phyloP scores from a whole-genome alignment of 1,139 yeast species.

The Lodderomyces oxycetoniae region DNA sequence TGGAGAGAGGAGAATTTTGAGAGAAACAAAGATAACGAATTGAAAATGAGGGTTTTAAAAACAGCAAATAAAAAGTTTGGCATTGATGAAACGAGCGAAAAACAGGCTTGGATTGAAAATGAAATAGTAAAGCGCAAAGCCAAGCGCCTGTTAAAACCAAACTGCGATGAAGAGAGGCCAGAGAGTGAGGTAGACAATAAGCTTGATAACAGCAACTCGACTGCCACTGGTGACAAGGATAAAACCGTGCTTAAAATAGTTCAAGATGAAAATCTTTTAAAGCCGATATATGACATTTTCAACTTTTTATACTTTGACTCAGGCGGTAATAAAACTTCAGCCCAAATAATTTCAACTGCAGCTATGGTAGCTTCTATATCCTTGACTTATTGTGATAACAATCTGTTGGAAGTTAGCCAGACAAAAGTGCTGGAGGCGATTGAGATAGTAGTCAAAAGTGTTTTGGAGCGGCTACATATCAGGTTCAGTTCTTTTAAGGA shows the following conservation, averaged over 20 bases:
- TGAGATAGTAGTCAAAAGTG: not conserved
- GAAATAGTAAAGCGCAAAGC: constrained; percentile 66
- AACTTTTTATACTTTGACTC: not conserved
- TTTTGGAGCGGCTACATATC: not conserved
- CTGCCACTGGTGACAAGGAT: not conserved
- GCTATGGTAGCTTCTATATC: constrained; percentile 1
- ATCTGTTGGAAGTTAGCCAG: not conserved
- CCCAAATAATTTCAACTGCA: constrained; percentile 1
- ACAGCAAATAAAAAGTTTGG: constrained; percentile 72
- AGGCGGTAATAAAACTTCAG: not conserved
- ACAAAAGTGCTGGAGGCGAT: constrained; percentile 1
- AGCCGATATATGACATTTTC: not conserved
- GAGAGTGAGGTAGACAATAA: too few species aligned
- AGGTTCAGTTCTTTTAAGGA: not conserved
- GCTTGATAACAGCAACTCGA: not conserved
- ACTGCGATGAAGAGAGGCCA: constrained; percentile 24
- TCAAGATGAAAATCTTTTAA: not conserved
- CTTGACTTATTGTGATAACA: not conserved
- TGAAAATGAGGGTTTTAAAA: constrained; percentile 69
- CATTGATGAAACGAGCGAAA: constrained; percentile 46
- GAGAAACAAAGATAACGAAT: constrained; percentile 82
- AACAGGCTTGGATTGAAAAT: constrained; percentile 67
- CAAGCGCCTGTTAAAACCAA: constrained; percentile 46
- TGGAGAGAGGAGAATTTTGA: constrained; percentile 86
- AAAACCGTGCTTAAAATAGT: not conserved